These are phyloP conservation scores for Elsinoe batatas DNA, from an alignment of 2,329 filamentous ascomycete species.

Conservation along the genomic window DNA sequence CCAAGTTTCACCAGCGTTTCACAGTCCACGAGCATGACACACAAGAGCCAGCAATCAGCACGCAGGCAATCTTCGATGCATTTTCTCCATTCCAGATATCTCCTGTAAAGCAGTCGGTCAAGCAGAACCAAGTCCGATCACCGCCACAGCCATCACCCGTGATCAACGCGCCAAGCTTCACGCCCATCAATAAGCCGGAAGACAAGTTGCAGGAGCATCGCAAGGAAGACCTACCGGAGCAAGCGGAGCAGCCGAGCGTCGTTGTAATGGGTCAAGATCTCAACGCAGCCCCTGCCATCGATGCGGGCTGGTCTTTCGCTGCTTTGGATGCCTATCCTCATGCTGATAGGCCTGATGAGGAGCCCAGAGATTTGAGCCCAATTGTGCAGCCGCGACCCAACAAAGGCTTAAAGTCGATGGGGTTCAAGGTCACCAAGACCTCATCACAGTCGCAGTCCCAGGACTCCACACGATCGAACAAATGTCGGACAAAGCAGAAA, in stretches of 20 bases:
- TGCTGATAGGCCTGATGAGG: background rate
- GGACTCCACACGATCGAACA: background rate
- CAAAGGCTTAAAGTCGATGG: slow-evolving; percentile 5
- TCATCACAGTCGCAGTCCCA: slow-evolving; percentile 3
- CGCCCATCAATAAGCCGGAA: background rate
- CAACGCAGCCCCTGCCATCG: background rate
- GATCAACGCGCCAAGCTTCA: slow-evolving; percentile 9
- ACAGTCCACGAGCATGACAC: slow-evolving; percentile 17
- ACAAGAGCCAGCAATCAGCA: slow-evolving; percentile 28
- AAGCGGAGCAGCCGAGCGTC: background rate
- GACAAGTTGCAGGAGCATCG: background rate
- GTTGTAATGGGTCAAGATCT: background rate
- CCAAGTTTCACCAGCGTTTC: slow-evolving; percentile 17
- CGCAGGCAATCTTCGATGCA: slow-evolving; percentile 35
- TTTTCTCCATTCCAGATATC: slow-evolving; percentile 18
- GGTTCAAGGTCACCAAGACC: slow-evolving; percentile 10
- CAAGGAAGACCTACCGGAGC: no score
- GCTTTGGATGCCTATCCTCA: background rate
- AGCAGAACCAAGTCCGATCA: background rate
- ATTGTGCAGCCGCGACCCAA: background rate
- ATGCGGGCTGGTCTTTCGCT: slow-evolving; percentile 6
- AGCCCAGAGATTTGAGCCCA: background rate
- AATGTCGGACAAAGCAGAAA: background rate
- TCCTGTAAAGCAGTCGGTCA: background rate
- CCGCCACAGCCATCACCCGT: background rate